Base-by-base conservation (phyloP, 345 rosid species). In the Arabidopsis suecica region DNA sequence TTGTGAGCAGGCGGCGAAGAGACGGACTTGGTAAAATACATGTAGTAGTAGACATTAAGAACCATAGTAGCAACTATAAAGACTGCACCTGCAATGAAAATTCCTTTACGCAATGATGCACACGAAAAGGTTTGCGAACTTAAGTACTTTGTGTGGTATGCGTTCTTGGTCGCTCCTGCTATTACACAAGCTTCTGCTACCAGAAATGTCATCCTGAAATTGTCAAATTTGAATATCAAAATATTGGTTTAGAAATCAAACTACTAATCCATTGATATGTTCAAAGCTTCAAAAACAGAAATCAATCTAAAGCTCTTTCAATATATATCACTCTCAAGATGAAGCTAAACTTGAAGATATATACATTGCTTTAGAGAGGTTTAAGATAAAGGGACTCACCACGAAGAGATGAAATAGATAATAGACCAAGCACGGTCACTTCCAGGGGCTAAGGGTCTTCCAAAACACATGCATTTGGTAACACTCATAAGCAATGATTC, bases 381-480 rank as follows among this genome's bases (percentile, higher is more conserved):
- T 60, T 14, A 4, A 13, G 6, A 9, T 38, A n/a, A 18, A 2
- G 7, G 30, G 73, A 75, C 73, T 84, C 36, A 95, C 99, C 94
- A 90, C 61, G 99, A 89, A 30, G 94, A 83, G 71, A 85, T 78
- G 77, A 93, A 93, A 68, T 93, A 95, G 68, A 93, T 90, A 67
- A 95, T 95, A 47, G 97, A 80, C 99, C 99, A 95, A 36, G 98
- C 97, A 71, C 97, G 91, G 83, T 89, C 81, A 25, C 85, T 87
- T 8, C 99, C 98, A 0, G 98, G 93, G 7, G 88, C 34, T 73
- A 93, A 80, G 41, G 98, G 97, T 78, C 93, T 86, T 51, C 98
- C 97, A 57, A 95, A 88, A 69, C 99, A 92, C 99, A 92, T 95
- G 81, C 99, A 92, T 80, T 78, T 92, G 28, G 99, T 92, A 38